These are phyloP conservation scores for Rhynchospora breviuscula DNA, from an alignment of 176 grass and related monocot genomes.

Conservation along the genomic window DNA sequence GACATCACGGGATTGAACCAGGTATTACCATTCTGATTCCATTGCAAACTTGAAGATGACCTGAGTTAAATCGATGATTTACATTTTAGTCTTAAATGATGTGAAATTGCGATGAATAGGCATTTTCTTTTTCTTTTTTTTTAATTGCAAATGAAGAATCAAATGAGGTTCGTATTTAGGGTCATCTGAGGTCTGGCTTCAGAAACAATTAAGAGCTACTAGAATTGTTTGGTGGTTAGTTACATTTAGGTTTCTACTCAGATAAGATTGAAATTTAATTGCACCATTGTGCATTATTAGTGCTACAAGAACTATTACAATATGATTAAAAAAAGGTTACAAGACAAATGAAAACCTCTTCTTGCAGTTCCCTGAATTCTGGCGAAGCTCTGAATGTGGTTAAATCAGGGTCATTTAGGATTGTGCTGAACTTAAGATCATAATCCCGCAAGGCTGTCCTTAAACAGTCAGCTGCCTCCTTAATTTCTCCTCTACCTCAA, in stretches of 20 bases:
- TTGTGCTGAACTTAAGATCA: constrained; percentile 88
- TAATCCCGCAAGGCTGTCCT: constrained; percentile 77
- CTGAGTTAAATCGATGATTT: background rate
- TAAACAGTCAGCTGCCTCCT: constrained; percentile 71
- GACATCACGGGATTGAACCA: background rate
- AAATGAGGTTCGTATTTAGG: background rate
- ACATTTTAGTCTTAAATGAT: background rate
- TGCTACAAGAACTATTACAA: background rate
- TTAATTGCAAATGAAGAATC: background rate
- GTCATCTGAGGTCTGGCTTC: background rate
- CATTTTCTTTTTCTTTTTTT: too few relatives aligned
- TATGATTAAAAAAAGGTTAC: background rate
- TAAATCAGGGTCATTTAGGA: constrained; percentile 89
- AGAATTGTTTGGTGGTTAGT: background rate
- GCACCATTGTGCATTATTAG: background rate
- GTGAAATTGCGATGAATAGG: background rate
- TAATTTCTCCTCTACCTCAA: constrained; percentile 82
- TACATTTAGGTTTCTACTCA: background rate
- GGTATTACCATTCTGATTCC: background rate
- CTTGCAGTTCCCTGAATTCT: constrained; percentile 89
- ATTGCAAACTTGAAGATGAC: background rate
- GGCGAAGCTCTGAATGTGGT: constrained; percentile 78
- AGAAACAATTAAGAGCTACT: background rate
- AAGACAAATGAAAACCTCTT: constrained; percentile 54
- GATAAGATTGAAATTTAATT: background rate